A percentile compares a stretch with the other conserved stretches of the same genome.
These are phyloP conservation scores for Annulohypoxylon bovei DNA, from an alignment of 495 filamentous ascomycete genomes.

Conservation along the genomic window DNA sequence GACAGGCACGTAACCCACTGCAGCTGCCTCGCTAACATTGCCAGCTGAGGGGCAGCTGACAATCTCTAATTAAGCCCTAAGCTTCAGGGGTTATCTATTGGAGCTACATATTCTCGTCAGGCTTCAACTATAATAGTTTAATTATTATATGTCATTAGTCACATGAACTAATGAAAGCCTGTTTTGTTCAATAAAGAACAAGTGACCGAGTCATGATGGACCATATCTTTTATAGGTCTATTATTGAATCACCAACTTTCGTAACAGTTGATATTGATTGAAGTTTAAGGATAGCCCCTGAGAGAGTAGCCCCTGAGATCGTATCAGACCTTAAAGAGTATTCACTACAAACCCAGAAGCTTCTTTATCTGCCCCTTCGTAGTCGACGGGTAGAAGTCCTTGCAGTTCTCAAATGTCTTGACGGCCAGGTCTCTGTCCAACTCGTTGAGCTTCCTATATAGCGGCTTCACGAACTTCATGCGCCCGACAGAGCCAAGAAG, in stretches of 20 bases:
- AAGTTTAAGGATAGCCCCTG: too few relatives aligned
- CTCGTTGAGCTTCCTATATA: constrained; percentile 78
- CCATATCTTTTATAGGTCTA: not conserved
- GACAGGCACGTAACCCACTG: not conserved
- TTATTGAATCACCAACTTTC: not conserved
- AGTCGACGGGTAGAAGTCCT: constrained; percentile 95
- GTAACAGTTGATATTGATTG: not conserved
- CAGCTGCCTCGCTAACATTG: not conserved
- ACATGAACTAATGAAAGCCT: not conserved
- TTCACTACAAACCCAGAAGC: constrained; percentile 66
- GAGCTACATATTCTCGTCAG: constrained; percentile 10
- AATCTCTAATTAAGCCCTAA: not conserved
- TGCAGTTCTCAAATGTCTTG: constrained; percentile 85
- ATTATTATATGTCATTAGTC: not conserved
- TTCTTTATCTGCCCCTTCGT: constrained; percentile 85
- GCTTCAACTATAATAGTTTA: not conserved
- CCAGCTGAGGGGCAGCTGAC: not conserved
- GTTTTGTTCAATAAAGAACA: not conserved
- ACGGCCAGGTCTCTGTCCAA: constrained; percentile 78
- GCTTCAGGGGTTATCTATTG: not conserved
- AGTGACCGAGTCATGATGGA: not conserved
- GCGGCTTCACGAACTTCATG: constrained; percentile 95
- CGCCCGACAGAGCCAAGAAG: constrained; percentile 83
- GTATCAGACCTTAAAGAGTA: not conserved
- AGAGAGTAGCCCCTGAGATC: too few relatives aligned